Conservation (phyloP, 495 filamentous ascomycete genomes). For the Talaromyces adpressus region DNA sequence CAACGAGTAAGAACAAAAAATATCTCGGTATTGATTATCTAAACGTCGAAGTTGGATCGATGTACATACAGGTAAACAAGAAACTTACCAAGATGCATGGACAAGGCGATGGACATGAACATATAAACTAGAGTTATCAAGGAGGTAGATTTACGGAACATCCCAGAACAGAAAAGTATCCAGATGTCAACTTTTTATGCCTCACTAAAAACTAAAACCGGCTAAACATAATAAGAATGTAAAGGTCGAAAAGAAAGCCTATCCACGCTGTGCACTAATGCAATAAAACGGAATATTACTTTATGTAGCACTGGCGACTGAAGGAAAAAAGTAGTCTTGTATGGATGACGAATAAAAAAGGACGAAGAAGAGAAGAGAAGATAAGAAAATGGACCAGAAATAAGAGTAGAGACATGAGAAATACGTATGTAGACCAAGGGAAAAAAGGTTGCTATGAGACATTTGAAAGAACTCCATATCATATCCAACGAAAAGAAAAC, state of each 20-base stretch:
- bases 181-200: neutral
- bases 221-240: neutral
- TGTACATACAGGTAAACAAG: no score
- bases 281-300: constrained; percentile 3
- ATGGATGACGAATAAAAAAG: neutral
- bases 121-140: no score
- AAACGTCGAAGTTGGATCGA: no score
- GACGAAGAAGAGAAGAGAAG: constrained; percentile 7
- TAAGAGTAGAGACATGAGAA: constrained; percentile 8
- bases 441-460: constrained; percentile 9
- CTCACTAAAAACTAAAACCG: neutral
- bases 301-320: neutral
- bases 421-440: constrained; percentile 10
- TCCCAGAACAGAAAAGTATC: no score
- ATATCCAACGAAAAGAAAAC: constrained; percentile 4
- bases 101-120: no score
- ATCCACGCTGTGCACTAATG: constrained; percentile 6
- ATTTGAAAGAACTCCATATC: constrained; percentile 9
- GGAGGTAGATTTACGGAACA: no score
- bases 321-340: neutral
- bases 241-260: constrained; percentile 8
- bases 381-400: constrained; percentile 2
- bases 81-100: no score
- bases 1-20: no score
- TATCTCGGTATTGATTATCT: no score